A percentile compares a stretch with the other conserved stretches of the same genome.
These are phyloP conservation scores for Acacia concinna DNA, from an alignment of 331 rosid species.

Conservation along the genomic window DNA sequence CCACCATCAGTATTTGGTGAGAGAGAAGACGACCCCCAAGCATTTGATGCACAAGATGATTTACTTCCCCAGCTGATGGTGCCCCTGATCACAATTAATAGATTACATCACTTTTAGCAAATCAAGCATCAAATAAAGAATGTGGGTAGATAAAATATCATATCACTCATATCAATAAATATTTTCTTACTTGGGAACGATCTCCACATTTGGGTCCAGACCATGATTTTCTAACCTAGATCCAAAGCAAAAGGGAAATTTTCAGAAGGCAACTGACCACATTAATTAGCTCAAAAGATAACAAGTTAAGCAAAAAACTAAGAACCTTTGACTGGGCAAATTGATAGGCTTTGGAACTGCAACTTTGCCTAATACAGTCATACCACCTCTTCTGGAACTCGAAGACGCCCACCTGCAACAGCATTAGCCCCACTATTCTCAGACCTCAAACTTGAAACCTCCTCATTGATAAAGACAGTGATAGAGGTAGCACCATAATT, in stretches of 20 bases:
- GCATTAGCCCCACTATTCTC: conserved; percentile 21
- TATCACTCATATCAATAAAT: neutral
- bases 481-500: conserved; percentile 15
- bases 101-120: conserved; percentile 21
- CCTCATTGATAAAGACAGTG: neutral
- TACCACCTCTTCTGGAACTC: conserved; percentile 75
- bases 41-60: conserved; percentile 73
- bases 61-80: conserved; percentile 91
- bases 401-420: conserved; percentile 65
- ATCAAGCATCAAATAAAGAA: conserved; percentile 29
- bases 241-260: conserved; percentile 28
- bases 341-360: conserved; percentile 93
- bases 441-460: conserved; percentile 15
- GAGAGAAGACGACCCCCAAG: conserved; percentile 80
- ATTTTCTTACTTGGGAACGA: conserved; percentile 90
- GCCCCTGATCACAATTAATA: conserved; percentile 56
- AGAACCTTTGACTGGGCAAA: conserved; percentile 95
- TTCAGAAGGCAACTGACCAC: conserved; percentile 36
- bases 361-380: conserved; percentile 94
- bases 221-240: conserved; percentile 97
- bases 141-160: conserved; percentile 7
- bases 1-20: conserved; percentile 86
- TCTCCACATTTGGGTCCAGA: conserved; percentile 90
- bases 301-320: conserved; percentile 22
- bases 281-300: conserved; percentile 6